Percentiles rank a stretch among this genome's conserved stretches.
These are phyloP conservation scores for Prunus fruticosa DNA, from an alignment of 306 rosid genomes.

Conservation along the genomic window DNA sequence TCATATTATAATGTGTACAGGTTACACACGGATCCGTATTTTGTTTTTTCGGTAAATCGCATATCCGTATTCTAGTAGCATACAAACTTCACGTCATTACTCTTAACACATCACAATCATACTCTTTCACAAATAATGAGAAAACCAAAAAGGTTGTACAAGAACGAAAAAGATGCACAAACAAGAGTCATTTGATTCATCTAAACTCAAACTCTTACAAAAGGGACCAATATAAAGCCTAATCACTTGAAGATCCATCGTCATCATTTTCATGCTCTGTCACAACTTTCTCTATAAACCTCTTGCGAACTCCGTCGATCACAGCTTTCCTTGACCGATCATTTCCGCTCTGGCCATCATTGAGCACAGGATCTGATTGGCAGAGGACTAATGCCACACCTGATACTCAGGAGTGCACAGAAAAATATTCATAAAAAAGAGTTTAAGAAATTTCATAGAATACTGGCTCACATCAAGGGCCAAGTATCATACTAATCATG, in stretches of 20 bases:
- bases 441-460: no score
- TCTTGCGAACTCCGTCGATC: slow-evolving; percentile 71
- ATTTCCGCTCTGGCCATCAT: slow-evolving; percentile 63
- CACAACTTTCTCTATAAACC: slow-evolving; percentile 77
- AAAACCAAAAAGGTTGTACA: neutral
- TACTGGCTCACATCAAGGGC: no score
- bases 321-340: slow-evolving; percentile 74
- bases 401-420: slow-evolving; percentile 17
- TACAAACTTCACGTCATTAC: no score
- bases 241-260: slow-evolving; percentile 81
- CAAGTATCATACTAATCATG: no score
- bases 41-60: no score
- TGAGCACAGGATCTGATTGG: slow-evolving; percentile 85
- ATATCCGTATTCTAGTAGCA: no score
- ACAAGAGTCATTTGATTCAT: slow-evolving; percentile 18
- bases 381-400: slow-evolving; percentile 93
- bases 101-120: no score
- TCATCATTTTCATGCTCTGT: slow-evolving; percentile 69
- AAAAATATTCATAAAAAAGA: neutral
- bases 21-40: no score
- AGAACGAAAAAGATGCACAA: slow-evolving; percentile 10
- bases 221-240: slow-evolving; percentile 22
- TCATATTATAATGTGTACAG: no score
- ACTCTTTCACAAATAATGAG: neutral
- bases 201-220: neutral